Evolutionary conservation across 1,139 yeast species (phyloP).

Genomic region (Cylindricascospora bacillispora): DNA sequence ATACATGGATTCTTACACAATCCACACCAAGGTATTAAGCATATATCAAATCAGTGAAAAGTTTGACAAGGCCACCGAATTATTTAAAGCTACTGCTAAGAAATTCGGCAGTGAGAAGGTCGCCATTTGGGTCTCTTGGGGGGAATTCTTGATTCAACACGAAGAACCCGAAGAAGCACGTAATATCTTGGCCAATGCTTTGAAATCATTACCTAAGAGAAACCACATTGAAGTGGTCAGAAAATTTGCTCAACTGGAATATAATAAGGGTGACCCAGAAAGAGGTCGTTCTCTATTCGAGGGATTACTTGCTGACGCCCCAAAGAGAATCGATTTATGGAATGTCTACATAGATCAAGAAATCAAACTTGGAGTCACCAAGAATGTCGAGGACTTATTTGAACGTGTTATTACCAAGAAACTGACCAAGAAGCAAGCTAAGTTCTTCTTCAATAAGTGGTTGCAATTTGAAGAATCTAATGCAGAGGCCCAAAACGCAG

Average conservation of each 20-base stretch:
- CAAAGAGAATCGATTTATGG: slow-evolving; percentile 90
- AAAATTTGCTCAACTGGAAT: slow-evolving; percentile 85
- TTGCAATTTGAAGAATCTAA: slow-evolving; percentile 58
- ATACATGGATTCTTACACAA: slow-evolving; percentile 75
- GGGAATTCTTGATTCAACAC: slow-evolving; percentile 58
- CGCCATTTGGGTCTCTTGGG: slow-evolving; percentile 68
- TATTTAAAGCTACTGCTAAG: slow-evolving; percentile 58
- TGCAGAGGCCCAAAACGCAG: slow-evolving; percentile 59
- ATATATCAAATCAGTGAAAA: slow-evolving; percentile 69
- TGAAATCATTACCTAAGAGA: slow-evolving; percentile 60
- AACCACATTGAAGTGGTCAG: slow-evolving; percentile 71
- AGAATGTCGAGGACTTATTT: slow-evolving; percentile 61
- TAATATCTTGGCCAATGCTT: slow-evolving; percentile 56
- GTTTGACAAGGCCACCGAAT: slow-evolving; percentile 51
- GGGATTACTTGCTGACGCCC: slow-evolving; percentile 80
- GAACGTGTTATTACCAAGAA: slow-evolving; percentile 65
- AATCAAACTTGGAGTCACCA: slow-evolving; percentile 49
- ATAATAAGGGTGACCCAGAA: slow-evolving; percentile 75
- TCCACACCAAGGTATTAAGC: slow-evolving; percentile 68
- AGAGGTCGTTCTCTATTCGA: slow-evolving; percentile 92
- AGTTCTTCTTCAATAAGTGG: slow-evolving; percentile 92
- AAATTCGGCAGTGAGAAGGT: slow-evolving; percentile 62
- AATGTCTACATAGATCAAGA: slow-evolving; percentile 91
- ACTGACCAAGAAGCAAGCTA: slow-evolving; percentile 82
- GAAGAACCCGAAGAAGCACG: slow-evolving; percentile 47